These are phyloP conservation scores for Teratosphaeria destructans DNA, from an alignment of 2,329 filamentous ascomycete species.

Conservation along the genomic window DNA sequence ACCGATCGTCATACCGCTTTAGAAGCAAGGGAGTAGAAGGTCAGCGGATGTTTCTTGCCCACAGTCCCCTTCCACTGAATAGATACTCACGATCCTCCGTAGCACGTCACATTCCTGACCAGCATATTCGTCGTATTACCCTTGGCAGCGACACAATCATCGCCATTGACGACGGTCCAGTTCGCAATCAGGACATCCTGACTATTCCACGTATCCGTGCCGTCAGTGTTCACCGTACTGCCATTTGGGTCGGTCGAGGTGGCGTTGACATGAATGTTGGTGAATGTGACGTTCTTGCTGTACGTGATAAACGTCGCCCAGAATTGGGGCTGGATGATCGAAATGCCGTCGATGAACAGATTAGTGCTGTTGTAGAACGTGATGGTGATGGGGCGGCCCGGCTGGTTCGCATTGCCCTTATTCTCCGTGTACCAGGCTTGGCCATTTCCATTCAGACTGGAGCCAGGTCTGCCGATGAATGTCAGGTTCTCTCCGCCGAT, in stretches of 20 bases:
- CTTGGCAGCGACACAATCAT: slow-evolving; percentile 46
- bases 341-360: slow-evolving; percentile 34
- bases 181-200: slow-evolving; percentile 42
- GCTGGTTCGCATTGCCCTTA: slow-evolving; percentile 10
- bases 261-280: slow-evolving; percentile 43
- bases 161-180: slow-evolving; percentile 44
- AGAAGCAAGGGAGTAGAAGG: slow-evolving; percentile 3
- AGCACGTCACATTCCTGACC: slow-evolving; percentile 35
- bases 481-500: slow-evolving; percentile 44
- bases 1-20: slow-evolving; percentile 15
- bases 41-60: slow-evolving; percentile 31
- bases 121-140: slow-evolving; percentile 46
- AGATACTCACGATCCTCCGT: slow-evolving; percentile 28
- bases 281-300: slow-evolving; percentile 1
- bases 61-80: slow-evolving; percentile 38
- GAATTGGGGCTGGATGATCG: slow-evolving; percentile 14
- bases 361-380: slow-evolving; percentile 41
- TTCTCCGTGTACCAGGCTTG: slow-evolving; percentile 38
- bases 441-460: slow-evolving; percentile 46
- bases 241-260: slow-evolving; percentile 20
- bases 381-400: slow-evolving; percentile 39
- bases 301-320: slow-evolving; percentile 13
- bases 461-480: slow-evolving; percentile 43
- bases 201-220: slow-evolving; percentile 42
- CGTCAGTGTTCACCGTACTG: slow-evolving; percentile 33